Evolutionary conservation across 257 asterid species (phyloP).

Genomic region (Solanum chiquidenum): DNA sequence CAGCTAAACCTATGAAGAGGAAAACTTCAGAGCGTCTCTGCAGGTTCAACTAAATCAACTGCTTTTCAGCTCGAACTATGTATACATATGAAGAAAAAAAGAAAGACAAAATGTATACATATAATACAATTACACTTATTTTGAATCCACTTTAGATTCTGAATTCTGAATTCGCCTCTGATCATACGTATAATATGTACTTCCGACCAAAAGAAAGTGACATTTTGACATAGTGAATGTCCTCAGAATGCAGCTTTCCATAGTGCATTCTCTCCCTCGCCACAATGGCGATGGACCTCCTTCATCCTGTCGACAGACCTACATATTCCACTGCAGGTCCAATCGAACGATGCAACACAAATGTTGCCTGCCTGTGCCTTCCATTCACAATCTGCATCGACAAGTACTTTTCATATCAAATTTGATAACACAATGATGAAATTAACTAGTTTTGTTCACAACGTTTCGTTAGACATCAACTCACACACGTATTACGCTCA

Average conservation of each 20-base stretch:
- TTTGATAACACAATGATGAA: background rate
- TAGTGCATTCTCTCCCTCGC: slow-evolving; percentile 59
- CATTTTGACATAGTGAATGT: background rate
- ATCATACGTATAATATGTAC: background rate
- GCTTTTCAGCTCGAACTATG: background rate
- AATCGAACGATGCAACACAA: slow-evolving; percentile 79
- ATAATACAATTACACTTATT: background rate
- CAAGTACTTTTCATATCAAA: background rate
- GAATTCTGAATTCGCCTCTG: background rate
- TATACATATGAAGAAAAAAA: background rate
- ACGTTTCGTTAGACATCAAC: background rate
- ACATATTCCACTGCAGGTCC: slow-evolving; percentile 92
- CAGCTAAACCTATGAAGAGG: background rate
- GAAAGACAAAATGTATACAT: background rate
- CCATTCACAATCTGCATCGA: slow-evolving; percentile 70
- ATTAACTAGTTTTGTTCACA: background rate
- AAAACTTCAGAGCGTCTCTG: background rate
- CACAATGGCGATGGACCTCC: slow-evolving; percentile 75
- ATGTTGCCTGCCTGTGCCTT: slow-evolving; percentile 83
- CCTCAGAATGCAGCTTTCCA: slow-evolving; percentile 60
- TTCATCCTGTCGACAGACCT: slow-evolving; percentile 63
- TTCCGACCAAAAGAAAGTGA: background rate
- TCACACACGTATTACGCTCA: background rate
- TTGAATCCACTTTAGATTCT: background rate
- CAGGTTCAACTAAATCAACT: background rate